These are phyloP conservation scores for Tylopilus intermedius DNA, from an alignment of 768 basidiomycete species.

Conservation along the genomic window DNA sequence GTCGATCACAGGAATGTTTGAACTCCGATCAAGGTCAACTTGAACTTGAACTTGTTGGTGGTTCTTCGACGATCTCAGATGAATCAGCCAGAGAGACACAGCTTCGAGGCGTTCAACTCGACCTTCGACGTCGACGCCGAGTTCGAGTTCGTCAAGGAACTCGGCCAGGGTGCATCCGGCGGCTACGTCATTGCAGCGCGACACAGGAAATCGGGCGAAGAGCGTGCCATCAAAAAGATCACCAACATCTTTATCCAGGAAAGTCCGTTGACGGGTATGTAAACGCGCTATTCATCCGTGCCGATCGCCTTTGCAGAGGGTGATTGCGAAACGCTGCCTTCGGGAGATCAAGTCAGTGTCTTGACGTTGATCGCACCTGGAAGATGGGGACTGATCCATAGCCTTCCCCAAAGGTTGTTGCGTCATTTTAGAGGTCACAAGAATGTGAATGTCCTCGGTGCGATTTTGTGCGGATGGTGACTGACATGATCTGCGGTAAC, in stretches of 20 bases:
- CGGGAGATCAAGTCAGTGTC: slow-evolving; percentile 79
- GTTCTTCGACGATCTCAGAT: no score
- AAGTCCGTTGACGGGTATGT: no score
- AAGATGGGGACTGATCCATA: no score
- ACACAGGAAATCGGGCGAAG: slow-evolving; percentile 54
- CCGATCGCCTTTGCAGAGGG: no score
- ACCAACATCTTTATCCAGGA: slow-evolving; percentile 71
- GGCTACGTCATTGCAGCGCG: slow-evolving; percentile 86
- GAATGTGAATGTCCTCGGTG: slow-evolving; percentile 53
- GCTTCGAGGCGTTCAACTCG: slow-evolving; percentile 79
- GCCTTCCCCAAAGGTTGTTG: slow-evolving; percentile 52
- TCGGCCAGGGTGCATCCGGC: slow-evolving; percentile 86
- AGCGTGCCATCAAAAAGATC: slow-evolving; percentile 89
- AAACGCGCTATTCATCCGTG: no score
- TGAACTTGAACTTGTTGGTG: no score
- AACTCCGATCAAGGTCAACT: no score
- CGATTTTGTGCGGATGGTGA: not conserved
- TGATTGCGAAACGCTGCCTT: slow-evolving; percentile 76
- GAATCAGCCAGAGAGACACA: slow-evolving; percentile 45
- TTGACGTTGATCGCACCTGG: slow-evolving; percentile 11
- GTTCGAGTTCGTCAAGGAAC: slow-evolving; percentile 94
- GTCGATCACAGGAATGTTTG: no score
- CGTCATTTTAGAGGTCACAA: slow-evolving; percentile 99
- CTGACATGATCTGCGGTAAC: not conserved
- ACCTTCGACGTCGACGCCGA: slow-evolving; percentile 83